Evolutionary conservation across 495 filamentous ascomycete species (phyloP).

Genomic region (Cercophora sp.): DNA sequence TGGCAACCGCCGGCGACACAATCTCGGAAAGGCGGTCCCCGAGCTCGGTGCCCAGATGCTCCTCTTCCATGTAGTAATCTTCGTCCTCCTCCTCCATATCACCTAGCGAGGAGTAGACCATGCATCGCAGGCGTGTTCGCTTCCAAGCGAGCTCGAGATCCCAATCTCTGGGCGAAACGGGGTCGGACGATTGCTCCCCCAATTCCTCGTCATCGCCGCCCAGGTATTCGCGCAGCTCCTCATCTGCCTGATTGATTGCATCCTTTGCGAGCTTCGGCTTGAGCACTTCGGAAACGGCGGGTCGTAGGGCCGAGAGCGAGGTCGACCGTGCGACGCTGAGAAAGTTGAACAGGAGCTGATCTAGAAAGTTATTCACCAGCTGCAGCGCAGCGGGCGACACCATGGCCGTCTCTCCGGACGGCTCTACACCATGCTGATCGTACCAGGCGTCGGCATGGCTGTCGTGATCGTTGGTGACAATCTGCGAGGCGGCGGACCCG

Average conservation of each 20-base stretch:
- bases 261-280: slow-evolving; percentile 84
- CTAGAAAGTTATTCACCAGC: slow-evolving; percentile 88
- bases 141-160: slow-evolving; percentile 89
- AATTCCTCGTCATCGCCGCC: slow-evolving; percentile 71
- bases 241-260: slow-evolving; percentile 81
- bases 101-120: slow-evolving; percentile 96
- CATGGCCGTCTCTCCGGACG: slow-evolving; percentile 61
- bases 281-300: slow-evolving; percentile 80
- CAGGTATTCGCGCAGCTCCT: slow-evolving; percentile 85
- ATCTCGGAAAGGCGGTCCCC: slow-evolving; percentile 57
- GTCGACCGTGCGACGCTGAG: slow-evolving; percentile 77
- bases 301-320: slow-evolving; percentile 69
- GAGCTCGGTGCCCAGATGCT: slow-evolving; percentile 55
- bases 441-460: slow-evolving; percentile 62
- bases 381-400: slow-evolving; percentile 72
- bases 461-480: slow-evolving; percentile 84
- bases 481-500: slow-evolving; percentile 81
- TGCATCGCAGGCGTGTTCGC: slow-evolving; percentile 82
- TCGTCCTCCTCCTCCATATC: slow-evolving; percentile 98
- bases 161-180: slow-evolving; percentile 59
- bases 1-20: slow-evolving; percentile 87
- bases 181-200: slow-evolving; percentile 46
- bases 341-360: slow-evolving; percentile 87
- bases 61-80: slow-evolving; percentile 73
- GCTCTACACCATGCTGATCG: slow-evolving; percentile 59